These are phyloP conservation scores for Geotrichum macrosporum DNA, from an alignment of 1,139 yeast species.

Conservation along the genomic window DNA sequence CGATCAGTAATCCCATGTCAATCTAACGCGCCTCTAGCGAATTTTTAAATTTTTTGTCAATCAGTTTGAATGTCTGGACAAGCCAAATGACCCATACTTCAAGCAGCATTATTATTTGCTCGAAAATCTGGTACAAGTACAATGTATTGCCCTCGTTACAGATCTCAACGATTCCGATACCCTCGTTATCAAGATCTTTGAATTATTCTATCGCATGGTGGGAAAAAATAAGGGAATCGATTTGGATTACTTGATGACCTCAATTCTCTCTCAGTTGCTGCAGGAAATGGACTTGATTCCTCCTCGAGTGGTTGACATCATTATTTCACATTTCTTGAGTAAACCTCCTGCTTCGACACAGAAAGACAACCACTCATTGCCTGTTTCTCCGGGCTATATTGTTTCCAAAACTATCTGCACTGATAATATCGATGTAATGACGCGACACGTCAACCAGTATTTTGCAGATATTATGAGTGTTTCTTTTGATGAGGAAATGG, in stretches of 20 bases:
- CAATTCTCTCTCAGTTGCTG: slow-evolving; percentile 69
- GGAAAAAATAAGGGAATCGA: slow-evolving; percentile 24
- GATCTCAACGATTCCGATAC: slow-evolving; percentile 64
- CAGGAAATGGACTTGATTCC: slow-evolving; percentile 73
- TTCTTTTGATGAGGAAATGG: slow-evolving; percentile 32
- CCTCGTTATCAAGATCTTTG: slow-evolving; percentile 55
- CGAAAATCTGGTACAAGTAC: slow-evolving; percentile 68
- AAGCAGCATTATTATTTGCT: slow-evolving; percentile 63
- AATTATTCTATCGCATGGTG: slow-evolving; percentile 54
- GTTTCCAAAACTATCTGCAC: slow-evolving; percentile 68
- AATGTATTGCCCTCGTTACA: slow-evolving; percentile 71
- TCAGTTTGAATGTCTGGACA: slow-evolving; percentile 57
- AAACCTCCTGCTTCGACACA: slow-evolving; percentile 39
- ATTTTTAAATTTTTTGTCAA: slow-evolving; percentile 43
- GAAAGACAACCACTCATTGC: slow-evolving; percentile 31
- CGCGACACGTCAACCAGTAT: slow-evolving; percentile 73
- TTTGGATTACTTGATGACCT: slow-evolving; percentile 56
- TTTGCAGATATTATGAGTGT: slow-evolving; percentile 63
- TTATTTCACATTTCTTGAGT: slow-evolving; percentile 52
- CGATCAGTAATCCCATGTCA: not conserved
- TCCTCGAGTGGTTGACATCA: slow-evolving; percentile 53
- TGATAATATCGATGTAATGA: slow-evolving; percentile 66
- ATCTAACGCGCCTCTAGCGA: slow-evolving; percentile 43
- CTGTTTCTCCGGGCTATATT: slow-evolving; percentile 55
- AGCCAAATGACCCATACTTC: slow-evolving; percentile 60